Conservation (phyloP, 2,329 filamentous ascomycete genomes). For the Alternaria burnsii region DNA sequence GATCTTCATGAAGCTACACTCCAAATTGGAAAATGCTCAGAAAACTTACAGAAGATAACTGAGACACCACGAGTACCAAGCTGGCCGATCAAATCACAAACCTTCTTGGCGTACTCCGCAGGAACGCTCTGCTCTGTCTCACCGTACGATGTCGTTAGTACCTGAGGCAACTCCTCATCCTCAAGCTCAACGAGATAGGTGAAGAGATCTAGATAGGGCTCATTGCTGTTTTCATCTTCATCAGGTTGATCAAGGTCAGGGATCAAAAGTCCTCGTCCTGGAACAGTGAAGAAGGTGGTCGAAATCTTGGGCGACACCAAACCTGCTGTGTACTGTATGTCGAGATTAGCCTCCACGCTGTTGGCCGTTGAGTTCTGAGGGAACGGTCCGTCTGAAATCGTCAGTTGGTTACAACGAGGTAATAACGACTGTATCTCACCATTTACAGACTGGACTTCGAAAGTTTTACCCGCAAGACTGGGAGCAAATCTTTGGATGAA, state of each 20-base stretch:
- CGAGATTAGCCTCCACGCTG: conserved; percentile 60
- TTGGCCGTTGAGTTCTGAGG: conserved; percentile 48
- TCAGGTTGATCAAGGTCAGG: conserved; percentile 59
- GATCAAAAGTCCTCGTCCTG: conserved; percentile 56
- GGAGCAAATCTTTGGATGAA: conserved; percentile 54
- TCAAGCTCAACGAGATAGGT: conserved; percentile 44
- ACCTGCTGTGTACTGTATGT: conserved; percentile 60
- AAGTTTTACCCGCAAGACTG: conserved; percentile 54
- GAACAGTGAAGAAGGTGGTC: conserved; percentile 59
- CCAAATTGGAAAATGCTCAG: background rate
- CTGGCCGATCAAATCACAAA: conserved; percentile 52
- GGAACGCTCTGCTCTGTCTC: conserved; percentile 53
- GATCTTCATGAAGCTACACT: background rate
- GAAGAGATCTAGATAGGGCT: conserved; percentile 57
- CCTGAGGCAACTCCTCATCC: conserved; percentile 49
- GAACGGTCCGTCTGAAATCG: conserved; percentile 36
- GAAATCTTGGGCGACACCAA: conserved; percentile 53
- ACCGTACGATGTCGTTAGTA: conserved; percentile 52
- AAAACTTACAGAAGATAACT: conserved; percentile 43
- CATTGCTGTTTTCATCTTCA: conserved; percentile 54
- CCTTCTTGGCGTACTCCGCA: conserved; percentile 47
- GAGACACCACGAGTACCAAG: conserved; percentile 53
- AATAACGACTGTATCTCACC: conserved; percentile 41
- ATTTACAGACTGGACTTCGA: conserved; percentile 55
- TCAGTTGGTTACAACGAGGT: background rate